Percentiles rank a stretch among this genome's conserved stretches.
Evolutionary conservation across 768 basidiomycete genomes (phyloP).

Genomic region (Suillus variegatus): DNA sequence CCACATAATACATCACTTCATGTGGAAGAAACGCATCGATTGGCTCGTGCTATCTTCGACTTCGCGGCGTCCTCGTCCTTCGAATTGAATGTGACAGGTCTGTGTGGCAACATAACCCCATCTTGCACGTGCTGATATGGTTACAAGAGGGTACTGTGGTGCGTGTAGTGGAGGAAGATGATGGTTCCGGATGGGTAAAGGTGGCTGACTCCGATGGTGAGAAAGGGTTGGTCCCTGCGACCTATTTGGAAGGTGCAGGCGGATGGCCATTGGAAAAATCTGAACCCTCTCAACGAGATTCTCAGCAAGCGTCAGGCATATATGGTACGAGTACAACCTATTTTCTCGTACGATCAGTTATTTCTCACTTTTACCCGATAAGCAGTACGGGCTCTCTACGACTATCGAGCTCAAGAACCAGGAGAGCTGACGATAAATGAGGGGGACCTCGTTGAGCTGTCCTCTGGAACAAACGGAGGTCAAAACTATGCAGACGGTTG

Average conservation of each 20-base stretch:
- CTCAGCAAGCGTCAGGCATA: slow-evolving; percentile 40
- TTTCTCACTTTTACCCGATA: slow-evolving; percentile 11
- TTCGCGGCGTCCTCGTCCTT: slow-evolving; percentile 76
- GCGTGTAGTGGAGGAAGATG: slow-evolving; percentile 74
- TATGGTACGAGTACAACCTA: slow-evolving; percentile 45
- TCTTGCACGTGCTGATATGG: slow-evolving; percentile 16
- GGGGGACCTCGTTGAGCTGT: slow-evolving; percentile 64
- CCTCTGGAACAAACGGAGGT: slow-evolving; percentile 61
- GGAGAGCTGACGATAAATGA: slow-evolving; percentile 68
- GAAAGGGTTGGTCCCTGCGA: slow-evolving; percentile 82
- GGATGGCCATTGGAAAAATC: slow-evolving; percentile 19
- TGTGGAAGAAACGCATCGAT: slow-evolving; percentile 45
- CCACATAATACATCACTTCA: slow-evolving; percentile 39
- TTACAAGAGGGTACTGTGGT: slow-evolving; percentile 62
- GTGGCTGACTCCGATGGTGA: slow-evolving; percentile 57
- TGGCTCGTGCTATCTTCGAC: slow-evolving; percentile 71
- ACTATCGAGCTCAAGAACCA: slow-evolving; percentile 70
- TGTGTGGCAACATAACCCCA: slow-evolving; percentile 21
- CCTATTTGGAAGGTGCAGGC: slow-evolving; percentile 58
- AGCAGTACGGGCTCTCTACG: slow-evolving; percentile 79
- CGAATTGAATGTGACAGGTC: slow-evolving; percentile 70
- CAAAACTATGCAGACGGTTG: slow-evolving; percentile 75
- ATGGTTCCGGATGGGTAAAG: slow-evolving; percentile 87
- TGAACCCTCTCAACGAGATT: slow-evolving; percentile 16
- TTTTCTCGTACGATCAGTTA: slow-evolving; percentile 5